Percentiles rank a stretch among this genome's conserved stretches.
phyloP scores from a whole-genome alignment of 306 rosid species.

The Cercis canadensis region DNA sequence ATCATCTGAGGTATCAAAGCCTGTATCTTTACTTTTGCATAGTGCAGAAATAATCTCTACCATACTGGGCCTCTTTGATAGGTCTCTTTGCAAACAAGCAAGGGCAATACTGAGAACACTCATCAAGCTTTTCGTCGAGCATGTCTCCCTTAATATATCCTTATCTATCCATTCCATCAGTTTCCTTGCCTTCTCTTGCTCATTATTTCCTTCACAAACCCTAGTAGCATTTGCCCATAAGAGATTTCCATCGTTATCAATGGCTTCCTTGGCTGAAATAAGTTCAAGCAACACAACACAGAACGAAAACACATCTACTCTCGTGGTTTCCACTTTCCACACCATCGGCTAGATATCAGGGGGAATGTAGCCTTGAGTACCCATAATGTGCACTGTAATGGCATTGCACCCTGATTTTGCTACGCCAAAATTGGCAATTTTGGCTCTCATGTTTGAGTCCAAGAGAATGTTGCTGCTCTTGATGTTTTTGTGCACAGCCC shows the following conservation, averaged over 20 bases:
- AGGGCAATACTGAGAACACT: slow-evolving; percentile 58
- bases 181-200: slow-evolving; percentile 52
- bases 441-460: slow-evolving; percentile 82
- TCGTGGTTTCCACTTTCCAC: slow-evolving; percentile 82
- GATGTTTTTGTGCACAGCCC: slow-evolving; percentile 92
- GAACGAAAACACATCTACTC: slow-evolving; percentile 87
- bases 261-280: slow-evolving; percentile 68
- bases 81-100: slow-evolving; percentile 77
- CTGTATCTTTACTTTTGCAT: slow-evolving; percentile 67
- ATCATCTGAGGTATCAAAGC: slow-evolving; percentile 76
- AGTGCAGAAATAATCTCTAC: slow-evolving; percentile 81
- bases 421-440: slow-evolving; percentile 88
- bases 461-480: slow-evolving; percentile 90
- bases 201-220: slow-evolving; percentile 57
- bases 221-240: slow-evolving; percentile 55
- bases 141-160: slow-evolving; percentile 53
- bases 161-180: slow-evolving; percentile 69
- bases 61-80: slow-evolving; percentile 80
- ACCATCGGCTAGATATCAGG: slow-evolving; percentile 89
- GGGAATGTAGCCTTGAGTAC: slow-evolving; percentile 94
- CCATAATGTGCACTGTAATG: slow-evolving; percentile 95
- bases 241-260: slow-evolving; percentile 60
- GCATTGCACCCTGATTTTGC: slow-evolving; percentile 93
- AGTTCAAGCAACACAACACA: slow-evolving; percentile 89
- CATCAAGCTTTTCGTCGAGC: slow-evolving; percentile 66